A percentile compares a stretch with the other conserved stretches of the same genome.
phyloP scores from a whole-genome alignment of 495 filamentous ascomycete genomes.

The Pseudevernia furfuracea region DNA sequence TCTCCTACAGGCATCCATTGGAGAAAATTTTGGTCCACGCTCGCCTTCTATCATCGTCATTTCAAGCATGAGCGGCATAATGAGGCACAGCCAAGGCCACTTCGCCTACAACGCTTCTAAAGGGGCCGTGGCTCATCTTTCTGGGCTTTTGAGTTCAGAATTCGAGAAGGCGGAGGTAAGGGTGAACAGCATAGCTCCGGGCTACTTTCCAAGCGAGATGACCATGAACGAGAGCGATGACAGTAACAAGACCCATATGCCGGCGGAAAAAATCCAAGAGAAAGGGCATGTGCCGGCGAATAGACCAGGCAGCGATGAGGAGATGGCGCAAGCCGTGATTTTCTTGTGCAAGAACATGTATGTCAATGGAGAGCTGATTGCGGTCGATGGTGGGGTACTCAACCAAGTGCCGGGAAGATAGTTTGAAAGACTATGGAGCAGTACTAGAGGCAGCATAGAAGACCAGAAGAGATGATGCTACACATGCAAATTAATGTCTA shows the following conservation, averaged over 20 bases:
- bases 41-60: slow-evolving; percentile 41
- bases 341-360: slow-evolving; percentile 48
- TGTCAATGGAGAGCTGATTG: slow-evolving; percentile 55
- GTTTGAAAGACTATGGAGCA: neutral
- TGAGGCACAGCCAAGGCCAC: slow-evolving; percentile 41
- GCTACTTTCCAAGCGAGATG: slow-evolving; percentile 57
- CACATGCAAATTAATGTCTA: slow-evolving; percentile 36
- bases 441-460: neutral
- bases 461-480: neutral
- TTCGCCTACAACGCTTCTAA: slow-evolving; percentile 48
- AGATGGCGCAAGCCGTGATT: slow-evolving; percentile 41
- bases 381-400: slow-evolving; percentile 52
- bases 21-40: slow-evolving; percentile 25
- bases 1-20: slow-evolving; percentile 39
- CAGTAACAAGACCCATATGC: slow-evolving; percentile 45
- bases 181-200: slow-evolving; percentile 44
- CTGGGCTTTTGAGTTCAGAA: slow-evolving; percentile 39
- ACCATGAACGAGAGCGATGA: slow-evolving; percentile 50
- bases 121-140: slow-evolving; percentile 34
- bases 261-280: slow-evolving; percentile 39
- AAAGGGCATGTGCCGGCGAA: slow-evolving; percentile 42
- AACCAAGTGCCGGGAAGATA: slow-evolving; percentile 30
- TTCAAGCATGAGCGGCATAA: slow-evolving; percentile 44
- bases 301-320: slow-evolving; percentile 39
- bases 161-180: slow-evolving; percentile 39